Conservation (phyloP, 1,284 basidiomycete genomes). For the Trametes polyzona region DNA sequence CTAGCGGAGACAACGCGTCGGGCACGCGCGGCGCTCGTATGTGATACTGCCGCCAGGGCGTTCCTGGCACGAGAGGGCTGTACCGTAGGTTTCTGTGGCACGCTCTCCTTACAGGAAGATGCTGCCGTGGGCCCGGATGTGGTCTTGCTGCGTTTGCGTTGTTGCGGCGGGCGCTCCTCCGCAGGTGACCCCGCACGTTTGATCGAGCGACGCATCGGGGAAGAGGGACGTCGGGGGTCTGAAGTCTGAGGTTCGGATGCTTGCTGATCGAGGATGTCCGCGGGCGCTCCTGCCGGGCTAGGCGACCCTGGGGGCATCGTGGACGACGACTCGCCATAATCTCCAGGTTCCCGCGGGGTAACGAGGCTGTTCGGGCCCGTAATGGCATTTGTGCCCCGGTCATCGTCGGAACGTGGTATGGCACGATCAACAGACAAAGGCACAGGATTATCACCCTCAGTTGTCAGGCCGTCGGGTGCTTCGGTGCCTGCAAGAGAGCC, state of each 20-base stretch:
- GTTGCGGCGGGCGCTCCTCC: conserved; percentile 6
- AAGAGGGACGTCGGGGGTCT: conserved; percentile 13
- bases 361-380: conserved; percentile 16
- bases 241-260: conserved; percentile 1
- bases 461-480: background rate
- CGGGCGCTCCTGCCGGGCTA: conserved; percentile 5
- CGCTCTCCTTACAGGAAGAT: conserved; percentile 14
- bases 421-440: background rate
- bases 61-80: conserved; percentile 31
- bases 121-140: conserved; percentile 16
- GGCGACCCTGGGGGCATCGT: conserved; percentile 6
- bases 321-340: background rate
- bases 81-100: conserved; percentile 10
- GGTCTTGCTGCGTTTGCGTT: conserved; percentile 29
- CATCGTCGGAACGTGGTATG: background rate
- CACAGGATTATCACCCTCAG: conserved; percentile 1
- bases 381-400: background rate
- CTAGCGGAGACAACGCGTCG: conserved; percentile 20
- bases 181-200: conserved; percentile 34
- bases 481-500: background rate
- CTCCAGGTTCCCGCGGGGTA: conserved; percentile 23
- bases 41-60: conserved; percentile 8
- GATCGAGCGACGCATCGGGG: conserved; percentile 30
- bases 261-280: conserved; percentile 7
- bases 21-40: conserved; percentile 11